These are phyloP conservation scores for Phialocephala subalpina DNA, from an alignment of 2,329 filamentous ascomycete species.

Conservation along the genomic window DNA sequence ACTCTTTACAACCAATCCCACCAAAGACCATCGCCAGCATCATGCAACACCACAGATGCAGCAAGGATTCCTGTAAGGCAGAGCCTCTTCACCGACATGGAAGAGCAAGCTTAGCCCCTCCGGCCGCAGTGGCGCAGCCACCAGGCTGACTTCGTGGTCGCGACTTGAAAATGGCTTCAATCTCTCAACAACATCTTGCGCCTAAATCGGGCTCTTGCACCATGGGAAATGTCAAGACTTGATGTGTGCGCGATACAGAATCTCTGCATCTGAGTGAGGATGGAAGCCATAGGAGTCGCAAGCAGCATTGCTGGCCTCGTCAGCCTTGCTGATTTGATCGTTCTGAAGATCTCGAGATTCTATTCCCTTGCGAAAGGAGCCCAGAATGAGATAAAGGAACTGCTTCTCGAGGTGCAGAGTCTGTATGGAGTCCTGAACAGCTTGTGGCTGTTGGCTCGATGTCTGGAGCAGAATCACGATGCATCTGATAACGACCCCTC, in stretches of 20 bases:
- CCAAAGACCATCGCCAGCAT: neutral
- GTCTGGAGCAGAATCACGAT: slow-evolving; percentile 17
- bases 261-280: neutral
- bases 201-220: neutral
- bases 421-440: slow-evolving; percentile 26
- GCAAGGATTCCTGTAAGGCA: neutral
- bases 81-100: neutral
- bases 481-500: neutral
- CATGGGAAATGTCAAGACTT: neutral
- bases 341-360: slow-evolving; percentile 22
- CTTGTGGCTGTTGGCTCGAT: slow-evolving; percentile 22
- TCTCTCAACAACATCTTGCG: neutral
- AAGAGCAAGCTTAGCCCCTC: too few relatives aligned
- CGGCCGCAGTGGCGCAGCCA: slow-evolving; percentile 1
- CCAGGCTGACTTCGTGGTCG: slow-evolving; percentile 1
- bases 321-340: slow-evolving; percentile 24
- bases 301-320: slow-evolving; percentile 25
- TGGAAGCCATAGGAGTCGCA: slow-evolving; percentile 24
- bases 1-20: neutral
- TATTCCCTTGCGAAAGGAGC: slow-evolving; percentile 19
- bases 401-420: slow-evolving; percentile 23
- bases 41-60: neutral
- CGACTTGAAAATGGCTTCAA: neutral
- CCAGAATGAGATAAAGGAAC: slow-evolving; percentile 18
- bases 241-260: neutral